Conservation (phyloP, 2,329 filamentous ascomycete species). For the Neopestalotiopsis sp. region DNA sequence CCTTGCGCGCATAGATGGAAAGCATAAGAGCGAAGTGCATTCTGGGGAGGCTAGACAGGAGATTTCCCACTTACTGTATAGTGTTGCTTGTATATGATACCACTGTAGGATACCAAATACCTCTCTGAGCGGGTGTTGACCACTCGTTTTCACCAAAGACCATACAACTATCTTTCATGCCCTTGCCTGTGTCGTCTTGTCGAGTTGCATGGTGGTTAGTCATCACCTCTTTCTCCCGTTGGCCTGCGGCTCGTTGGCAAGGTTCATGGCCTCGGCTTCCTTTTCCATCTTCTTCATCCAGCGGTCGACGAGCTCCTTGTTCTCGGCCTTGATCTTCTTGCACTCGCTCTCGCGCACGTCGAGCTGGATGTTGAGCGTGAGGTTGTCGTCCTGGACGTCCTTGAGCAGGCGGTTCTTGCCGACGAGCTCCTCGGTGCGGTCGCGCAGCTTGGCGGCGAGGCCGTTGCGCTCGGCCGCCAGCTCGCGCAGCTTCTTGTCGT, state of each 20-base stretch:
- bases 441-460: slow-evolving; percentile 71
- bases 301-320: slow-evolving; percentile 84
- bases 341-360: slow-evolving; percentile 82
- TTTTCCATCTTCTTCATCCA: slow-evolving; percentile 90
- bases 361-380: slow-evolving; percentile 84
- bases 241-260: slow-evolving; percentile 55
- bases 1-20: slow-evolving; percentile 17
- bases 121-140: not conserved
- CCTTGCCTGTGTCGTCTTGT: not conserved
- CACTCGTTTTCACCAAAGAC: not conserved
- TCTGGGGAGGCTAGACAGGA: not conserved
- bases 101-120: slow-evolving; percentile 12
- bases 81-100: slow-evolving; percentile 7
- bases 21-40: slow-evolving; percentile 2
- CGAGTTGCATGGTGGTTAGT: not conserved
- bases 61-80: slow-evolving; percentile 12
- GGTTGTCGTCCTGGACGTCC: slow-evolving; percentile 91
- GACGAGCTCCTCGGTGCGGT: slow-evolving; percentile 83
- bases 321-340: slow-evolving; percentile 78
- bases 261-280: slow-evolving; percentile 89
- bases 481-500: slow-evolving; percentile 63
- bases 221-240: slow-evolving; percentile 28
- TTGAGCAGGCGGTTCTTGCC: slow-evolving; percentile 85
- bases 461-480: slow-evolving; percentile 67
- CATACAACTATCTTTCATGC: not conserved